phyloP scores from a whole-genome alignment of 257 asterid genomes.

The Anisodus tanguticus region DNA sequence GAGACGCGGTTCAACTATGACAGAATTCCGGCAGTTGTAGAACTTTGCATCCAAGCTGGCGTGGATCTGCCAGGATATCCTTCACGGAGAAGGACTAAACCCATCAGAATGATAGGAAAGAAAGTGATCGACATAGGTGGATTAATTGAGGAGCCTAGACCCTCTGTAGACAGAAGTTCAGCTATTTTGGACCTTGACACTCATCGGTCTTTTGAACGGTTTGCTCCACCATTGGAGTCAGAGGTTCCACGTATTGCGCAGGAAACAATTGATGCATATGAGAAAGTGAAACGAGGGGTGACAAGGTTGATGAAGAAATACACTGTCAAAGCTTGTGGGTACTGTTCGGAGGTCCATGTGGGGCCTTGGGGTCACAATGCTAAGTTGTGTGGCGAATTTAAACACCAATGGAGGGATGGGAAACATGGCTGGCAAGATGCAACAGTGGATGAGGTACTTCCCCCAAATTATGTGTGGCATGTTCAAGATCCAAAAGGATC shows the following conservation, averaged over 20 bases:
- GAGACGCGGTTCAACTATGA: slow-evolving; percentile 82
- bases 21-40: slow-evolving; percentile 85
- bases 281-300: slow-evolving; percentile 76
- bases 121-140: slow-evolving; percentile 78
- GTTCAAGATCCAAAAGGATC: slow-evolving; percentile 73
- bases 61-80: slow-evolving; percentile 83
- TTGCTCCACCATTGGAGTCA: slow-evolving; percentile 54
- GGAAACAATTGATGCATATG: slow-evolving; percentile 66
- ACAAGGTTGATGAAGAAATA: slow-evolving; percentile 74
- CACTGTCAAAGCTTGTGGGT: slow-evolving; percentile 93
- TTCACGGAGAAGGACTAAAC: slow-evolving; percentile 78
- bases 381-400: slow-evolving; percentile 89
- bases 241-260: slow-evolving; percentile 65
- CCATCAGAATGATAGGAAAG: slow-evolving; percentile 84
- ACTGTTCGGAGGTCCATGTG: slow-evolving; percentile 92
- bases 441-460: slow-evolving; percentile 82
- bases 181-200: slow-evolving; percentile 65
- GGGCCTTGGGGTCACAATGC: slow-evolving; percentile 98
- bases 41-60: slow-evolving; percentile 98
- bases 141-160: slow-evolving; percentile 60
- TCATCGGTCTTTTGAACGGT: slow-evolving; percentile 62
- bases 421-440: slow-evolving; percentile 99
- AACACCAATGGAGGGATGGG: slow-evolving; percentile 98
- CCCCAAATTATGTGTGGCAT: slow-evolving; percentile 88
- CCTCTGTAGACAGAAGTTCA: slow-evolving; percentile 39